phyloP scores from a whole-genome alignment of 345 rosid genomes.

The Clausena lansium region DNA sequence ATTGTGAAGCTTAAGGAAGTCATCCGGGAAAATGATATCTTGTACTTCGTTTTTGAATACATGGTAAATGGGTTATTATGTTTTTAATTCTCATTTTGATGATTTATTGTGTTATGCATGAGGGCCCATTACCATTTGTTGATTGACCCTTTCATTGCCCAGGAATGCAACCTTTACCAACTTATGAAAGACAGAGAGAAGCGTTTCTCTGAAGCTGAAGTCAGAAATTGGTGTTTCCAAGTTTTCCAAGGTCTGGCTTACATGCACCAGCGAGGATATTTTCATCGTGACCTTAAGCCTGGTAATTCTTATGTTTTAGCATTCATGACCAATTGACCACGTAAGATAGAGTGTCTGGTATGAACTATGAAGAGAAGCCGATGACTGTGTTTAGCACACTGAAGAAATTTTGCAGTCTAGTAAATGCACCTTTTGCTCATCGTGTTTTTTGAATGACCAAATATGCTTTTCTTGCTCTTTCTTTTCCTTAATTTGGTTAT shows the following conservation, averaged over 20 bases:
- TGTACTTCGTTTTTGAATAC: constrained; percentile 90
- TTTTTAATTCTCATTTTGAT: neutral
- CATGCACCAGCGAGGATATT: constrained; percentile 92
- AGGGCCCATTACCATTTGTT: neutral
- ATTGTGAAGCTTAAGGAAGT: constrained; percentile 98
- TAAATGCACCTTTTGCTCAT: neutral
- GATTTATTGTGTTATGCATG: neutral
- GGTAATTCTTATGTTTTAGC: constrained; percentile 42
- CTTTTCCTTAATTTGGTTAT: neutral
- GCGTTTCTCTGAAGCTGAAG: constrained; percentile 71
- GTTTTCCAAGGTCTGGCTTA: constrained; percentile 94
- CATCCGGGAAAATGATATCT: constrained; percentile 79
- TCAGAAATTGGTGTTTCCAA: constrained; percentile 96
- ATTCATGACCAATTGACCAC: neutral
- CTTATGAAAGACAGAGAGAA: constrained; percentile 80
- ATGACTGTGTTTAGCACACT: neutral
- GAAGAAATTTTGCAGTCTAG: neutral
- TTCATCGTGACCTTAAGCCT: constrained; percentile 98
- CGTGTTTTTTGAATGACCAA: neutral
- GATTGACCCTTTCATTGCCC: neutral
- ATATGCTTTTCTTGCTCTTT: neutral
- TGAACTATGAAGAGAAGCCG: neutral
- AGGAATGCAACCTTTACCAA: constrained; percentile 94
- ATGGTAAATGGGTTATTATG: constrained; percentile 49
- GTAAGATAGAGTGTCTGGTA: neutral